Evolutionary conservation across 495 filamentous ascomycete species (phyloP), one percentile per base, ranked within the genome.

Genomic region (Penicillium desertorum): DNA sequence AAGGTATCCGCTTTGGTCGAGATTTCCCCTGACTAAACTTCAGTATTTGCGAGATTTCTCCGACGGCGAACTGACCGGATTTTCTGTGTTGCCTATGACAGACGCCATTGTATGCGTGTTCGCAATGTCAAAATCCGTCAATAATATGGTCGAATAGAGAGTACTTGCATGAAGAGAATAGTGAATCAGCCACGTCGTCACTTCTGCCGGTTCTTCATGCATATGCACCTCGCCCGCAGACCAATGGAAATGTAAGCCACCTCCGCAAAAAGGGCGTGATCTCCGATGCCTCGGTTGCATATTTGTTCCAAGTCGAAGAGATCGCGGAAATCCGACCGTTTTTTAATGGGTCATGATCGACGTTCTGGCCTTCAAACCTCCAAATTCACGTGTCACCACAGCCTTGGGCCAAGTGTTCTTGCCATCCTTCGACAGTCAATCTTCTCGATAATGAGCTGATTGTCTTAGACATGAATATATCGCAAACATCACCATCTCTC

Each of bases 291-390:
- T n/a, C 37, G 37, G 25, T 11, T 30, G 23, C 9, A 34, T 32
- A 9, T 29, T 19, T 17, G 4, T 14, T 29, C 12, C 17, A 9
- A 11, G 23, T 19, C 10, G 25, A 10, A 36, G 19, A n/a, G 11
- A 17, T 25, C n/a, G 22, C 62, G 62, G 62, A 59, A 49, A 17
- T 1, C n/a, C 14, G 19, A 17, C 62, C 62, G 59, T 46, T 59
- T 49, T 59, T 11, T 19, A 65, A 49, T 27, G 22, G 49, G 62
- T n/a, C 48, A 62, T 59, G 62, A 62, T 62, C 56, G 57, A 56
- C 61, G 6, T 11, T 14, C 22, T 23, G 19, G 22, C 42, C 42
- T 22, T 14, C 7, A 23, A 17, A 39, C 41, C 41, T 44, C 12
- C 6, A 44, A 17, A 37, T 37, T 7, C 14, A 37, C 2, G 2